Conservation (phyloP, 495 filamentous ascomycete species). For the Aspergillus panamensis region DNA sequence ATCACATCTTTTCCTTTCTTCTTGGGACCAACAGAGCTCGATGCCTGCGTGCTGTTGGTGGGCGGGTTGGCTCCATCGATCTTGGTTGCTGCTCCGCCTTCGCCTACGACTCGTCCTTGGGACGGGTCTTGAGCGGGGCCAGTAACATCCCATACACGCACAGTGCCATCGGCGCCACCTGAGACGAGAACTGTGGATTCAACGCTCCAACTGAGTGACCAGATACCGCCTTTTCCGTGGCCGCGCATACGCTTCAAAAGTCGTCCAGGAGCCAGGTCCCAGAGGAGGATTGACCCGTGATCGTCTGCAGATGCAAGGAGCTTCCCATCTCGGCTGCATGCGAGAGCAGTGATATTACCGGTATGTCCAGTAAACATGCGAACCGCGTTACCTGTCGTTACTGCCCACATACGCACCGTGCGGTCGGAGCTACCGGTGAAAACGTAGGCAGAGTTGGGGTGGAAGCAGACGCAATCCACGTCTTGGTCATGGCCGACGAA, state of each 20-base stretch:
- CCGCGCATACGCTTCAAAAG: constrained; percentile 89
- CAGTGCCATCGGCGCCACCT: constrained; percentile 86
- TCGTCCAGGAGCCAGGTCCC: constrained; percentile 81
- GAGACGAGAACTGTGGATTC: constrained; percentile 86
- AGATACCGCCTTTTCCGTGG: constrained; percentile 90
- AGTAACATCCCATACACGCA: constrained; percentile 89
- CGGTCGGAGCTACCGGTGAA: constrained; percentile 89
- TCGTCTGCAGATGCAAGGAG: constrained; percentile 84
- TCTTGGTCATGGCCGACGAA: constrained; percentile 88
- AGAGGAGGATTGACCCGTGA: constrained; percentile 81
- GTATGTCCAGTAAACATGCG: constrained; percentile 90
- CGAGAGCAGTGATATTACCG: constrained; percentile 74
- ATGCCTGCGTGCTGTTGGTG: constrained; percentile 32
- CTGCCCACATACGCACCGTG: constrained; percentile 95
- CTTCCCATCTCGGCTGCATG: constrained; percentile 82
- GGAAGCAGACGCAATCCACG: constrained; percentile 81
- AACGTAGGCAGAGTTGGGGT: constrained; percentile 87
- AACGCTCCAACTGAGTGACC: constrained; percentile 84
- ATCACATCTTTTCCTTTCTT: constrained; percentile 88
- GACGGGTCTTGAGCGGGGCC: constrained; percentile 53
- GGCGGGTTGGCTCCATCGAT: constrained; percentile 45
- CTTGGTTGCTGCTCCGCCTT: constrained; percentile 50
- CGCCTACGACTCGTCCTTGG: constrained; percentile 58
- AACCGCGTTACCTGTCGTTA: constrained; percentile 77
- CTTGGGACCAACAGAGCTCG: constrained; percentile 51